phyloP scores from a whole-genome alignment of 345 rosid species.

The Dovyalis caffra region DNA sequence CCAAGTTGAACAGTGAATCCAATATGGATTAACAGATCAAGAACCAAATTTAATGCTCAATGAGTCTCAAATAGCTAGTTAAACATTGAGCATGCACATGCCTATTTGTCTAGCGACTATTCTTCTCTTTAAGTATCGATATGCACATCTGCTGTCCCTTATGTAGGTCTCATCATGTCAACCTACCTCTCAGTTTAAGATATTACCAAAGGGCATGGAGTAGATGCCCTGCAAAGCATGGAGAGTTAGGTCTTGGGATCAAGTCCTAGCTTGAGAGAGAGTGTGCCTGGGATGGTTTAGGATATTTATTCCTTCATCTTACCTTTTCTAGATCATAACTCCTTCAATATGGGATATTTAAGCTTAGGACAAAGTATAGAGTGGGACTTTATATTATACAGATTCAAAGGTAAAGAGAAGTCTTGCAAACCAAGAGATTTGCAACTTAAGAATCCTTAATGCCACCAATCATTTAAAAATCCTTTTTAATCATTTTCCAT shows the following conservation, averaged over 20 bases:
- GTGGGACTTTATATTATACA: neutral
- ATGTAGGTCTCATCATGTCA: neutral
- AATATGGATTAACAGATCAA: neutral
- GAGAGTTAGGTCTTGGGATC: no score
- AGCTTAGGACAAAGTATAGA: neutral
- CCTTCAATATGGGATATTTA: neutral
- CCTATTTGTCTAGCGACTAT: neutral
- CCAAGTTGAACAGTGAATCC: neutral
- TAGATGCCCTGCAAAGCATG: neutral
- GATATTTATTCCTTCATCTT: neutral
- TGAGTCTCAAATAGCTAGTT: neutral
- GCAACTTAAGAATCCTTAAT: neutral
- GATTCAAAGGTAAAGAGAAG: neutral
- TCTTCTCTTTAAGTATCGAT: neutral
- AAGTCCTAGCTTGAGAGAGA: neutral
- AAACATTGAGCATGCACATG: neutral
- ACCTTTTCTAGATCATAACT: neutral
- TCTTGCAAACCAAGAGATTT: neutral
- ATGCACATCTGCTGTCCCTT: neutral
- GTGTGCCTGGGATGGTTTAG: neutral
- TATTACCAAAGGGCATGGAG: neutral
- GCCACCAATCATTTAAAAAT: neutral
- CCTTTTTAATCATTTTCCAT: neutral
- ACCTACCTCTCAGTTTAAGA: neutral
- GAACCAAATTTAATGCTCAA: neutral